Evolutionary conservation across 2,329 filamentous ascomycete genomes (phyloP).

Genomic region (Epichloe bromicola): DNA sequence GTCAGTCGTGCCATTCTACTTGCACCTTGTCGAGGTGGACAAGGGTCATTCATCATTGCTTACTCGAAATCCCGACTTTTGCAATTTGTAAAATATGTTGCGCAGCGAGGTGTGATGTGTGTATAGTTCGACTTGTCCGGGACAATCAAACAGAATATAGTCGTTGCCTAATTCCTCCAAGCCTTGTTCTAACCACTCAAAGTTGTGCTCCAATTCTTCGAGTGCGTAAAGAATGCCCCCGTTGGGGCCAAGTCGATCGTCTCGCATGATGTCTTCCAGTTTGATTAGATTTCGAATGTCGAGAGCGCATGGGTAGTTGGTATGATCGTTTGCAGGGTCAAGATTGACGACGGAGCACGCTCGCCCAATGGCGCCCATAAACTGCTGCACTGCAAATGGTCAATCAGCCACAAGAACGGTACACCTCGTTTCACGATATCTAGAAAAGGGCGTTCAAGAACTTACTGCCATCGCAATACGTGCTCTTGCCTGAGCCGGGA

Average conservation of each 20-base stretch:
- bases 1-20: constrained; percentile 8
- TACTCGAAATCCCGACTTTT: constrained; percentile 88
- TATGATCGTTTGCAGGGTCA: constrained; percentile 91
- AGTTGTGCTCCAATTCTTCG: constrained; percentile 87
- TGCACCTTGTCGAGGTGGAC: neutral
- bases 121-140: constrained; percentile 92
- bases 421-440: neutral
- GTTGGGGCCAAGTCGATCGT: constrained; percentile 82
- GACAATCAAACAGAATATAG: constrained; percentile 91
- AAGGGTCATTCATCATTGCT: neutral
- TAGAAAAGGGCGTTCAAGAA: neutral
- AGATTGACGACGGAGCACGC: constrained; percentile 94
- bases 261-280: constrained; percentile 87
- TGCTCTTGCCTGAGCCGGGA: constrained; percentile 90
- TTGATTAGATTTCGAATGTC: constrained; percentile 84
- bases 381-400: constrained; percentile 64
- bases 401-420: neutral
- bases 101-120: constrained; percentile 87
- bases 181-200: constrained; percentile 79
- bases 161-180: constrained; percentile 74
- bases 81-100: constrained; percentile 80
- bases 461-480: constrained; percentile 89
- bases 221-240: constrained; percentile 86
- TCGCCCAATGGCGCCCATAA: constrained; percentile 87
- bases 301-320: constrained; percentile 75